Evolutionary conservation across 2,329 filamentous ascomycete genomes (phyloP).

Genomic region (Talaromyces sp.): DNA sequence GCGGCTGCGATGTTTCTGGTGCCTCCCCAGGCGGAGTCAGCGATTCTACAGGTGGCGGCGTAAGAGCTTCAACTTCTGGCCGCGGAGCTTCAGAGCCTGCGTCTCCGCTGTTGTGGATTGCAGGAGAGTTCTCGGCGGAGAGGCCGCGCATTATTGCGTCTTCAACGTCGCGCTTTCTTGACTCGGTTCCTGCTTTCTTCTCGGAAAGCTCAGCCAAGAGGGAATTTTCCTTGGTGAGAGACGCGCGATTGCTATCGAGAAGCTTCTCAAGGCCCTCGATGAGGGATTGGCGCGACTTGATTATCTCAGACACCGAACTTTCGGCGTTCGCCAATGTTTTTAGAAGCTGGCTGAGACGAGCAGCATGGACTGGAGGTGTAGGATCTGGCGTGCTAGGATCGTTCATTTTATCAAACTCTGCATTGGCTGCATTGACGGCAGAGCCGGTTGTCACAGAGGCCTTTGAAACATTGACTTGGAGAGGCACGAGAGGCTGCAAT

Average conservation of each 20-base stretch:
- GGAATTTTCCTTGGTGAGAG: conserved; percentile 65
- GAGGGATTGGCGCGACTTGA: conserved; percentile 76
- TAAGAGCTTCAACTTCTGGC: conserved; percentile 80
- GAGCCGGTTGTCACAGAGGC: conserved; percentile 64
- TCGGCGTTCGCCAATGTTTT: conserved; percentile 86
- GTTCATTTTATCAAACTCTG: conserved; percentile 80
- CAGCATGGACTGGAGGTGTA: conserved; percentile 84
- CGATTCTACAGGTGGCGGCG: conserved; percentile 65
- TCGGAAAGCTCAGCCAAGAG: conserved; percentile 59
- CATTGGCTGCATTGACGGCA: conserved; percentile 64
- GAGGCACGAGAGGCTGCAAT: conserved; percentile 67
- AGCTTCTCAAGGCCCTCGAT: conserved; percentile 79
- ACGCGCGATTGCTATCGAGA: conserved; percentile 66
- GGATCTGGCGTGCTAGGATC: conserved; percentile 66
- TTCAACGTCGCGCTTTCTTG: conserved; percentile 84
- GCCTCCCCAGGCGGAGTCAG: conserved; percentile 43
- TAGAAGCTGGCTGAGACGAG: conserved; percentile 80
- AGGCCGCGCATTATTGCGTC: conserved; percentile 84
- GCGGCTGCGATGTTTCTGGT: conserved; percentile 3
- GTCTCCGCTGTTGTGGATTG: conserved; percentile 33
- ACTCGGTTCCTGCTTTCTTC: conserved; percentile 69
- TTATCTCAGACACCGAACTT: conserved; percentile 79
- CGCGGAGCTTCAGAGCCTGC: conserved; percentile 42
- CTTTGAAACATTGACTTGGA: conserved; percentile 71
- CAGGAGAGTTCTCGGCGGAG: conserved; percentile 54